Conservation (phyloP, 768 basidiomycete genomes). For the Tulasnella sp. region DNA sequence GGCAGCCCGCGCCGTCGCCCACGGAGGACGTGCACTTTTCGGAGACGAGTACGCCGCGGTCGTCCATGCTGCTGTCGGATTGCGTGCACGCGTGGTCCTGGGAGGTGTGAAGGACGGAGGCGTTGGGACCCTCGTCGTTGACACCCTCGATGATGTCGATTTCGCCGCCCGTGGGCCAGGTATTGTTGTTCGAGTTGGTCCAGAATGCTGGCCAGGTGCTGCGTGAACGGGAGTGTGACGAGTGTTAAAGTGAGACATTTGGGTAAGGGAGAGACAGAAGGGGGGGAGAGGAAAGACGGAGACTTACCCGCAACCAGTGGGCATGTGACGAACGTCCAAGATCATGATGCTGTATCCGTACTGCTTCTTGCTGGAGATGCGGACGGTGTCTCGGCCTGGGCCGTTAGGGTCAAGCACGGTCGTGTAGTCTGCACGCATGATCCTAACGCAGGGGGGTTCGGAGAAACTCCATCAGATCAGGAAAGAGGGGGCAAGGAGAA, state of each 20-base stretch:
- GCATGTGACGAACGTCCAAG: slow-evolving; percentile 62
- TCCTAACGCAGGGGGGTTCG: too few relatives aligned
- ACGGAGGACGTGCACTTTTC: slow-evolving; percentile 10
- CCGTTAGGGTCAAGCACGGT: slow-evolving; percentile 54
- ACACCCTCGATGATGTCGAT: slow-evolving; percentile 44
- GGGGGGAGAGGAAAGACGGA: not conserved
- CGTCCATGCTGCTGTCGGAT: slow-evolving; percentile 35
- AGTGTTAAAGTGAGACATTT: not conserved
- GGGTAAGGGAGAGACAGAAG: not conserved
- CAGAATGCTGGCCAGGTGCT: slow-evolving; percentile 55
- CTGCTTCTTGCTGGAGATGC: slow-evolving; percentile 57
- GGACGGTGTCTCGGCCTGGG: slow-evolving; percentile 61
- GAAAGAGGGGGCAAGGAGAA: slow-evolving; percentile 31
- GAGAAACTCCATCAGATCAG: too few relatives aligned
- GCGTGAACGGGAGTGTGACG: not conserved
- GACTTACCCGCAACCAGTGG: slow-evolving; percentile 48
- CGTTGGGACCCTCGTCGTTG: slow-evolving; percentile 35
- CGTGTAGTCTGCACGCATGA: slow-evolving; percentile 49
- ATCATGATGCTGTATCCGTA: slow-evolving; percentile 59
- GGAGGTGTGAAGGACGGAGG: slow-evolving; percentile 30
- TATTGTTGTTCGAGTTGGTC: slow-evolving; percentile 30
- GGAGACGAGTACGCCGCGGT: not conserved
- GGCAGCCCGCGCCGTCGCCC: slow-evolving; percentile 33
- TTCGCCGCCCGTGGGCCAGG: slow-evolving; percentile 55
- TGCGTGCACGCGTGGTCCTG: slow-evolving; percentile 60